phyloP scores from a whole-genome alignment of 1,284 basidiomycete genomes.

The Naganishia liquefaciens region DNA sequence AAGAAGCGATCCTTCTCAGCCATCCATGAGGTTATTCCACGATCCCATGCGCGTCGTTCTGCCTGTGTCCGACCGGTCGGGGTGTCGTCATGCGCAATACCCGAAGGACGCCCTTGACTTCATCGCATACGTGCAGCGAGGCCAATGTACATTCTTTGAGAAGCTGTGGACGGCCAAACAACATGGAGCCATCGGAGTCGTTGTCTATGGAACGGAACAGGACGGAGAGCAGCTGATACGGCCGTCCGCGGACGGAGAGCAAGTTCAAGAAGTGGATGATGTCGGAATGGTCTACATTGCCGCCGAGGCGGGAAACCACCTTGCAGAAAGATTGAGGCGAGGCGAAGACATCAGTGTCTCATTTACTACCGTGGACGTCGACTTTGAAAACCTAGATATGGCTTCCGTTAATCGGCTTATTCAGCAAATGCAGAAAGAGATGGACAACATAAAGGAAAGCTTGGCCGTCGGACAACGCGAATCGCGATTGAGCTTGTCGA shows the following conservation, averaged over 20 bases:
- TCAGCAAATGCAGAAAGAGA: slow-evolving; percentile 12
- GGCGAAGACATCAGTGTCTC: slow-evolving; percentile 23
- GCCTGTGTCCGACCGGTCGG: slow-evolving; percentile 31
- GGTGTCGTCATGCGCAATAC: slow-evolving; percentile 27
- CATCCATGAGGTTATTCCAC: slow-evolving; percentile 21
- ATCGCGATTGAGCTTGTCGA: not conserved
- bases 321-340: slow-evolving; percentile 16
- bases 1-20: not conserved
- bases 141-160: slow-evolving; percentile 77
- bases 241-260: slow-evolving; percentile 42
- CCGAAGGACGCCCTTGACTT: slow-evolving; percentile 14
- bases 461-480: not conserved
- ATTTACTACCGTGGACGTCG: slow-evolving; percentile 4
- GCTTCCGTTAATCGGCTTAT: not conserved
- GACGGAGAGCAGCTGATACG: slow-evolving; percentile 40
- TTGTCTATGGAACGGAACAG: slow-evolving; percentile 55
- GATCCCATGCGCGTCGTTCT: slow-evolving; percentile 48
- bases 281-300: slow-evolving; percentile 43
- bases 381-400: slow-evolving; percentile 16
- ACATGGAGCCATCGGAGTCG: slow-evolving; percentile 70
- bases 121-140: slow-evolving; percentile 55
- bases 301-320: slow-evolving; percentile 36
- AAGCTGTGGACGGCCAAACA: slow-evolving; percentile 68
- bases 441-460: slow-evolving; percentile 9
- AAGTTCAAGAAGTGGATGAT: slow-evolving; percentile 32